Percentiles rank a stretch among this genome's conserved stretches.
Conservation (phyloP, 2,329 filamentous ascomycete species). For the Pyrenophora graminea region DNA sequence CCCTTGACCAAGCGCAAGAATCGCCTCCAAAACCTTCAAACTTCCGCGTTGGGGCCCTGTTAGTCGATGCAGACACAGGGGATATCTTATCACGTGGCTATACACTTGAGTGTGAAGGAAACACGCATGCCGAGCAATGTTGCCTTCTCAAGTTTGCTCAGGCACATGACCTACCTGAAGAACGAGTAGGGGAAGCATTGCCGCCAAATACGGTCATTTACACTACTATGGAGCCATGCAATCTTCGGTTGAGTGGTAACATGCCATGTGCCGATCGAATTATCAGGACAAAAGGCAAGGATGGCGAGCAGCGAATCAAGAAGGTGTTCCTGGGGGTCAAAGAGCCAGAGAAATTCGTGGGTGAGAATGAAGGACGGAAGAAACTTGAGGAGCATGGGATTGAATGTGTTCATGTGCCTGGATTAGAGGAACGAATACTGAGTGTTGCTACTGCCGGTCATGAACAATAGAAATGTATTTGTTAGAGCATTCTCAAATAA, state of each 20-base stretch:
- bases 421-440: slow-evolving; percentile 80
- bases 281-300: slow-evolving; percentile 52
- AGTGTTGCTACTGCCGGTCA: slow-evolving; percentile 84
- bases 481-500: too few relatives aligned
- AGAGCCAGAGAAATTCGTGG: slow-evolving; percentile 90
- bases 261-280: slow-evolving; percentile 79
- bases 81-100: slow-evolving; percentile 78
- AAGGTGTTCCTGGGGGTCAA: slow-evolving; percentile 85
- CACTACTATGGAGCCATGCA: slow-evolving; percentile 91
- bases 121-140: slow-evolving; percentile 96
- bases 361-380: slow-evolving; percentile 73
- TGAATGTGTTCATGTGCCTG: slow-evolving; percentile 70
- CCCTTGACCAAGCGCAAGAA: slow-evolving; percentile 73
- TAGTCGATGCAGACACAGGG: slow-evolving; percentile 65
- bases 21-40: slow-evolving; percentile 89
- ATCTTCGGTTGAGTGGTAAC: slow-evolving; percentile 73
- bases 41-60: slow-evolving; percentile 91
- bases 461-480: slow-evolving; percentile 29
- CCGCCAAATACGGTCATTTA: slow-evolving; percentile 69
- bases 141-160: slow-evolving; percentile 74
- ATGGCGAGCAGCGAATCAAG: slow-evolving; percentile 63
- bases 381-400: slow-evolving; percentile 75
- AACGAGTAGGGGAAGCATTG: slow-evolving; percentile 57
- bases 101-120: slow-evolving; percentile 86
- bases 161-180: slow-evolving; percentile 52